Base-by-base conservation (phyloP, 495 filamentous ascomycete genomes). In the Penicillium daleae region DNA sequence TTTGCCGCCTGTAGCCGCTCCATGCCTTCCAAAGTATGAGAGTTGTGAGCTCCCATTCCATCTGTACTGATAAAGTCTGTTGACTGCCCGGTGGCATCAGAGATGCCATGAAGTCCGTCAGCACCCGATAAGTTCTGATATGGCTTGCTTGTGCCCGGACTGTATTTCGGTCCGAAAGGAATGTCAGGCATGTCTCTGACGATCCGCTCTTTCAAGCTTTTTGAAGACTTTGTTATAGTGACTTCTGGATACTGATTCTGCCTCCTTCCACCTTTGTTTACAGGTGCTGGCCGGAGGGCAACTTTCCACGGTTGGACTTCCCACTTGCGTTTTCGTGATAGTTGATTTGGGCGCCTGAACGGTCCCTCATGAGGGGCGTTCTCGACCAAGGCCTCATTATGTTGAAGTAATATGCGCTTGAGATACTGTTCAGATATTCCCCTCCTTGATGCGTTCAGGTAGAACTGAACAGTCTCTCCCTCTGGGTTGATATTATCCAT, bases 241-340 rank as follows among this genome's bases (percentile, higher is more conserved):
- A 13, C 5, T 1, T 5, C 17, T 17, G 13, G 19, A 29, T 24
- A 51, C 17, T 21, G 42, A 15, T 42, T 26, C 33, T 7, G n/a
- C 27, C 31, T 31, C 5, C 19, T 29, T 27, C 37, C n/a, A 17
- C 24, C 3, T 15, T 24, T 26, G 15, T 22, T 13, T 12, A 17
- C 12, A 15, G 24, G 7, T 7, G 40, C 56, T 13, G 42, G 54
- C 40, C 61, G 61, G 15, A 63, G 46, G 29, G 58, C 55, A 24
- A 52, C 33, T 2, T 53, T 33, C 22, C 35, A 63, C 24, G 26
- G 8, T 17, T 32, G 19, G 19, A 5, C 2, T 24, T 58, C 55
- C 4, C 55, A 35, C 19, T 63, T 63, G 44, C 61, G 54, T 54
- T 63, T 63, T 26, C 2, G 49, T 1, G 46, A 37, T 24, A 7